Percentiles rank a stretch among this genome's conserved stretches.
Conservation (phyloP, 2,329 filamentous ascomycete species). For the Colletotrichum gigasporum region DNA sequence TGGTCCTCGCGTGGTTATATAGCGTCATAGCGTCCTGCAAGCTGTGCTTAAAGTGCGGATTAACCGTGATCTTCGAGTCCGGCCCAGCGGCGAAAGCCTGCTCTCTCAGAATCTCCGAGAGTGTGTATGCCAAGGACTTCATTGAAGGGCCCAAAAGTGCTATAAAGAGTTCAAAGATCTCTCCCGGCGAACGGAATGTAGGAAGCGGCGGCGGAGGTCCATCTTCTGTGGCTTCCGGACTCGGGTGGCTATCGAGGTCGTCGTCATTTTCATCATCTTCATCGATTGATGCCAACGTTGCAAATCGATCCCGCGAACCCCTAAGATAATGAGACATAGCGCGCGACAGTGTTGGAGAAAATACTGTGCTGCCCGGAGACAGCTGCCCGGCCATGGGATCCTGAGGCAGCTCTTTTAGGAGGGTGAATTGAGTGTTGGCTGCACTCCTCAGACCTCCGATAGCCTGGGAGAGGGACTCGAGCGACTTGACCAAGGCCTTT, state of each 20-base stretch:
- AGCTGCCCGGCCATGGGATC: conserved; percentile 40
- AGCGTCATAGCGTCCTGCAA: conserved; percentile 82
- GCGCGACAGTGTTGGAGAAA: conserved; percentile 42
- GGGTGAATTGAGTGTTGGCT: conserved; percentile 85
- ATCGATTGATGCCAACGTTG: conserved; percentile 67
- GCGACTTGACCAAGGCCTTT: conserved; percentile 80
- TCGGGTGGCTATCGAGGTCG: conserved; percentile 45
- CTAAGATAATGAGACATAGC: conserved; percentile 45
- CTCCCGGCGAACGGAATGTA: conserved; percentile 70
- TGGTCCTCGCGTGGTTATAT: conserved; percentile 79
- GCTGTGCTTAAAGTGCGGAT: conserved; percentile 82
- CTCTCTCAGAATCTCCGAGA: conserved; percentile 89
- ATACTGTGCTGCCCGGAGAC: conserved; percentile 41
- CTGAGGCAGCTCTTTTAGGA: conserved; percentile 72
- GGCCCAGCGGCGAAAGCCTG: conserved; percentile 80
- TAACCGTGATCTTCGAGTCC: conserved; percentile 75
- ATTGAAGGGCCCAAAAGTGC: conserved; percentile 89
- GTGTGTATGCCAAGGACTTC: conserved; percentile 92
- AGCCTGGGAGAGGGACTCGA: conserved; percentile 87
- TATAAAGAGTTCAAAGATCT: conserved; percentile 94
- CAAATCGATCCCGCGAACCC: conserved; percentile 54
- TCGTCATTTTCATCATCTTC: conserved; percentile 63
- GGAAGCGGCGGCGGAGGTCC: conserved; percentile 38
- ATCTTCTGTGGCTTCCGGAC: conserved; percentile 48
- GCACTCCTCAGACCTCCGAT: conserved; percentile 92